phyloP scores from a whole-genome alignment of 441 rosid species.

The Mallotus repandus region DNA sequence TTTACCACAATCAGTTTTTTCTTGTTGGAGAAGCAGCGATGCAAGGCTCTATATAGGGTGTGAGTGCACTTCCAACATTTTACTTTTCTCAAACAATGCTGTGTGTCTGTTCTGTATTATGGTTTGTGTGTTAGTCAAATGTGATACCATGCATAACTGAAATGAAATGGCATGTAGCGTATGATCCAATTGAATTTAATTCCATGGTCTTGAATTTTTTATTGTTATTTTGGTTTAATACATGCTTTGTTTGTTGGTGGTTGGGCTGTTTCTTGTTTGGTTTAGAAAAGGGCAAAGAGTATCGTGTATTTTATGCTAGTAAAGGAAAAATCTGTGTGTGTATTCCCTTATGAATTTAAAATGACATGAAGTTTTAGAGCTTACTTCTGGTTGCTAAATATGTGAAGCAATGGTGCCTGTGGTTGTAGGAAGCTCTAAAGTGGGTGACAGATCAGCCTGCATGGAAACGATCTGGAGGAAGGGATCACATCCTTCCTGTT shows the following conservation, averaged over 20 bases:
- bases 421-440: conserved; percentile 71
- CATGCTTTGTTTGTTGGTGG: background rate
- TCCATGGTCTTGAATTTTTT: background rate
- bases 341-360: no score
- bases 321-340: background rate
- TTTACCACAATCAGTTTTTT: conserved; percentile 94
- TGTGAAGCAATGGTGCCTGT: background rate
- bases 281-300: background rate
- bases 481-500: conserved; percentile 92
- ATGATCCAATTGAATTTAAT: no score
- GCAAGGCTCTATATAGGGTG: conserved; percentile 99
- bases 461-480: conserved; percentile 83
- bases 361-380: no score
- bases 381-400: no score
- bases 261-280: background rate
- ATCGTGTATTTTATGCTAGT: background rate
- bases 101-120: background rate
- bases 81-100: conserved; percentile 4
- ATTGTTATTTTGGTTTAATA: no score
- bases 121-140: background rate
- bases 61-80: conserved; percentile 60
- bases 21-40: conserved; percentile 89
- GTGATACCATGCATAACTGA: background rate
- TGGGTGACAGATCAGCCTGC: conserved; percentile 99
- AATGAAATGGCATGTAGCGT: background rate